Base-by-base conservation (phyloP, 352 stramenopile species). In the Globisporangium iwayamae region DNA sequence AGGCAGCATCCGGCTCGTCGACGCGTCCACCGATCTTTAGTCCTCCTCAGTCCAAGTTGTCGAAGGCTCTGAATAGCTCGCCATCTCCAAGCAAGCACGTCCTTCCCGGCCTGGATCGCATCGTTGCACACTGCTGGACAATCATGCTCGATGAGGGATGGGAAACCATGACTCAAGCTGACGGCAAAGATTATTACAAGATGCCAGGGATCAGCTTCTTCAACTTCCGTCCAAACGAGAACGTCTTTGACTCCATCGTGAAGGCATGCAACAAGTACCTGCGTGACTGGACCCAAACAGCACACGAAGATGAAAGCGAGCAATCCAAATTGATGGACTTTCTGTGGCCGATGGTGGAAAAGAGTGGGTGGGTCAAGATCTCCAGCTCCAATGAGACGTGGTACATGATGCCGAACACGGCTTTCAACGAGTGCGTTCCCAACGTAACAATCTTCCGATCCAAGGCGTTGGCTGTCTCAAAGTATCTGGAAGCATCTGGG, bases 381-480 rank as follows among this genome's bases (percentile, higher is more conserved):
- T 66, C 56, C 0, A 80, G 67, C 22, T 67, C 62, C 2, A 71
- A 79, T 14, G 80, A 90, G 56, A 83, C 75, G 10, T 72, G 79
- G 69, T 93, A 84, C 67, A 76, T 80, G 60, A 85, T 88, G 67
- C 75, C 77, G 20, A 73, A 85, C 66, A 86, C 79, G 47, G 60
- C 74, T 1, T 95, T 93, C 56, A 72, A 83, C 47, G 73, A 83
- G 58, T 94, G 78, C 59, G 64, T 85, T 11, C 85, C 85, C 9
- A 90, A 93, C 59, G 75, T 84, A 16, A 95, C 79, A 13, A 83
- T 95, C 55, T 92, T 94, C 57, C 63, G 74, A 39, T 82, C 76
- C 22, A 90, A 92, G 63, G 46, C 69, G n/a, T 63, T 78, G 20
- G 84, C 79, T 25, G 70, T 92, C 39, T 69, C 73, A 58, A 91